phyloP scores from a whole-genome alignment of 1,139 yeast species.

The Yamadazyma conglobata region DNA sequence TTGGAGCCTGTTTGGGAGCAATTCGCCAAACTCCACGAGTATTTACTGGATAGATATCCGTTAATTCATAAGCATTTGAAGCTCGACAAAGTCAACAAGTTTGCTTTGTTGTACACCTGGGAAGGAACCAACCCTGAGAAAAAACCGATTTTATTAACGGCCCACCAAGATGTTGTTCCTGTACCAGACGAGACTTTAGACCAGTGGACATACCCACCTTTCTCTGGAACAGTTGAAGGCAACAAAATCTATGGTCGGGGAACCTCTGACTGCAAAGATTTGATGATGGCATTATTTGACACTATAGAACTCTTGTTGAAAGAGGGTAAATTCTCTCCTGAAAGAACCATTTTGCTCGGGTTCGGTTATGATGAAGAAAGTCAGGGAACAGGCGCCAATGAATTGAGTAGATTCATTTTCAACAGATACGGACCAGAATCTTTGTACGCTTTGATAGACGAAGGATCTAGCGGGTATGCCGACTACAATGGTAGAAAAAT shows the following conservation, averaged over 20 bases:
- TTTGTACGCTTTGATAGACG: constrained; percentile 43
- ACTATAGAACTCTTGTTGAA: constrained; percentile 38
- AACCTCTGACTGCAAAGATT: constrained; percentile 43
- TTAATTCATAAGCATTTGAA: constrained; percentile 28
- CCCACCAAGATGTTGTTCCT: constrained; percentile 55
- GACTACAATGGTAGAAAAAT: constrained; percentile 43
- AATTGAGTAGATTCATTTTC: constrained; percentile 29
- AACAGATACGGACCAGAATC: constrained; percentile 40
- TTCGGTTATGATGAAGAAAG: constrained; percentile 53
- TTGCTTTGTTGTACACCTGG: constrained; percentile 38
- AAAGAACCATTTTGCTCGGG: constrained; percentile 41
- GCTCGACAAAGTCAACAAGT: constrained; percentile 31
- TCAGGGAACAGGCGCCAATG: constrained; percentile 36
- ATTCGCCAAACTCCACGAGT: constrained; percentile 27
- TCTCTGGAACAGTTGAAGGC: constrained; percentile 42
- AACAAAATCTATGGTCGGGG: constrained; percentile 45
- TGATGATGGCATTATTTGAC: constrained; percentile 40
- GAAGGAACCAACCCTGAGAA: constrained; percentile 24
- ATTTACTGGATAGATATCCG: constrained; percentile 29
- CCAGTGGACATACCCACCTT: constrained; percentile 46
- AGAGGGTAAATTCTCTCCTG: constrained; percentile 33
- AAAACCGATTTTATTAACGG: constrained; percentile 44
- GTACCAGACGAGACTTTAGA: constrained; percentile 36
- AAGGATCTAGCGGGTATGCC: constrained; percentile 35
- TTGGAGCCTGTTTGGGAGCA: constrained; percentile 29